phyloP scores from a whole-genome alignment of 495 filamentous ascomycete genomes.

The Lichenothelia convexa region DNA sequence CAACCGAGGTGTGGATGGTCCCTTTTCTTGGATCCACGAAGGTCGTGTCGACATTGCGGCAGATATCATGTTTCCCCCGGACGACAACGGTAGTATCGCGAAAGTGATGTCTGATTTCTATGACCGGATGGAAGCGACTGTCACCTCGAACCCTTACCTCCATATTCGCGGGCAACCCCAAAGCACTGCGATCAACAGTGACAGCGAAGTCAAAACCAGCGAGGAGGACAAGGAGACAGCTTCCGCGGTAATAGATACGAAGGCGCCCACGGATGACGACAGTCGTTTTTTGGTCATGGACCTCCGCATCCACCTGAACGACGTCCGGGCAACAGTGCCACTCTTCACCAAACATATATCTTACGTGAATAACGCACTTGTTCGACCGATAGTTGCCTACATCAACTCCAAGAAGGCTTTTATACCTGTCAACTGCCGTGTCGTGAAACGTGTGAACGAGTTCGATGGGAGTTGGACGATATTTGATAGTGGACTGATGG shows the following conservation, averaged over 20 bases:
- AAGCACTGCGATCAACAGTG: conserved; percentile 18
- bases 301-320: conserved; percentile 73
- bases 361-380: conserved; percentile 88
- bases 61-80: conserved; percentile 79
- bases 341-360: conserved; percentile 79
- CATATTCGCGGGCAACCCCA: conserved; percentile 26
- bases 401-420: conserved; percentile 88
- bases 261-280: conserved; percentile 21
- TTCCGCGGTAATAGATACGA: conserved; percentile 8
- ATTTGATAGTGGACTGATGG: conserved; percentile 86
- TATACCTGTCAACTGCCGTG: conserved; percentile 85
- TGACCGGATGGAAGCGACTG: conserved; percentile 79
- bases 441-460: conserved; percentile 70
- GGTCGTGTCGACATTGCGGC: conserved; percentile 93
- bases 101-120: conserved; percentile 92
- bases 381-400: conserved; percentile 95
- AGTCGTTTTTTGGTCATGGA: conserved; percentile 76
- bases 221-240: conserved; percentile 6
- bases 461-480: conserved; percentile 95
- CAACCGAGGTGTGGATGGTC: conserved; percentile 82
- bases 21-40: conserved; percentile 94
- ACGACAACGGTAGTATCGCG: conserved; percentile 67
- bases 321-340: conserved; percentile 77
- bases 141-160: conserved; percentile 50
- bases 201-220: conserved; percentile 3